Evolutionary conservation across 306 rosid species (phyloP).

Genomic region (Vicia villosa): DNA sequence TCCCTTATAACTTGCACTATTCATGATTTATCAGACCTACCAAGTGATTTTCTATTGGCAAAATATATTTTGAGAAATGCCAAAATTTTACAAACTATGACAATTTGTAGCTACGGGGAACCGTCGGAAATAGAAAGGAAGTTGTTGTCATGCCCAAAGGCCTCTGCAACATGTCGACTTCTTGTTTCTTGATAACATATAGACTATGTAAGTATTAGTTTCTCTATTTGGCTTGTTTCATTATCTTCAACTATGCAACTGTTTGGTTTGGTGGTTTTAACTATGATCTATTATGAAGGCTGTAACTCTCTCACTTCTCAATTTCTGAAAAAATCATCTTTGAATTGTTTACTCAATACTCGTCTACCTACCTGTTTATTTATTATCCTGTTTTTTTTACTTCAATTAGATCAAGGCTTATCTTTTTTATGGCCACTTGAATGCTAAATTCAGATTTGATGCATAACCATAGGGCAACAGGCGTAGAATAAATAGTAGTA

Average conservation of each 20-base stretch:
- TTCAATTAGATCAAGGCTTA: neutral
- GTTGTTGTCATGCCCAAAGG: no score
- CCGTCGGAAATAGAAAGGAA: no score
- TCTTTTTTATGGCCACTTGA: neutral
- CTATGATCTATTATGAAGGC: neutral
- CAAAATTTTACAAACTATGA: neutral
- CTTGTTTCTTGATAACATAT: no score
- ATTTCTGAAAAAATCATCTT: no score
- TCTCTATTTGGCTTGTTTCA: neutral
- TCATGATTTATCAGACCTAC: neutral
- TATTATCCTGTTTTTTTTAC: neutral
- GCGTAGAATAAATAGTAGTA: no score
- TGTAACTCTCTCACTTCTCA: neutral
- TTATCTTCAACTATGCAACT: neutral
- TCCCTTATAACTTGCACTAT: neutral
- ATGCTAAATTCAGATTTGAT: neutral
- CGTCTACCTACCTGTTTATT: neutral
- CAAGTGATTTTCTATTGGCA: neutral
- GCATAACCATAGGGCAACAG: neutral
- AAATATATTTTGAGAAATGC: neutral
- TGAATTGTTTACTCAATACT: no score
- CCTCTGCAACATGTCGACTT: no score
- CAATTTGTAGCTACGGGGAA: neutral
- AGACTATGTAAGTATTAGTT: neutral
- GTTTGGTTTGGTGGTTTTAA: neutral